Conservation (phyloP, 805 yeast genomes). For the Torulaspora maleeae region DNA sequence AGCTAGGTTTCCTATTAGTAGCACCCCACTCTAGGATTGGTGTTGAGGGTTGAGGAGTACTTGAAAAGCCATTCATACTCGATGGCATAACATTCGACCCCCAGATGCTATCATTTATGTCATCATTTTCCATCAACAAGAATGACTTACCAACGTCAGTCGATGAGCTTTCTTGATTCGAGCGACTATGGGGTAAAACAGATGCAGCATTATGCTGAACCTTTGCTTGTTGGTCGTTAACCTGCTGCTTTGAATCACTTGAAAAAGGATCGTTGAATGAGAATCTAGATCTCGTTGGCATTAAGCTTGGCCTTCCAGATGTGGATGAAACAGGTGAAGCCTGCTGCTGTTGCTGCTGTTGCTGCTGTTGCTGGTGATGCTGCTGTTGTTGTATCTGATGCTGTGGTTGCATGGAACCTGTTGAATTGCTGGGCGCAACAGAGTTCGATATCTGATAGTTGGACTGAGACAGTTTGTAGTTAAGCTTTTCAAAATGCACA, state of each 20-base stretch:
- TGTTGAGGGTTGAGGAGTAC: constrained; percentile 29
- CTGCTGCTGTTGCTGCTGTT: constrained; percentile 17
- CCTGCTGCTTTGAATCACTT: constrained; percentile 24
- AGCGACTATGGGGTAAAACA: constrained; percentile 10
- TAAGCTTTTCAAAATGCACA: constrained; percentile 21
- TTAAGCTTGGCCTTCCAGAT: constrained; percentile 51
- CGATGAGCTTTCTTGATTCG: constrained; percentile 18
- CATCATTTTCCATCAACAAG: constrained; percentile 39
- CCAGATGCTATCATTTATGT: constrained; percentile 36
- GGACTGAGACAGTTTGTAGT: constrained; percentile 15
- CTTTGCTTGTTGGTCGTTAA: constrained; percentile 15
- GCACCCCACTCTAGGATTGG: constrained; percentile 34
- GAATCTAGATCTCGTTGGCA: constrained; percentile 61
- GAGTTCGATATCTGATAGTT: constrained; percentile 13
- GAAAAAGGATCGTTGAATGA: constrained; percentile 62
- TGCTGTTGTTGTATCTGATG: constrained; percentile 3
- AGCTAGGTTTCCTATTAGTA: constrained; percentile 25
- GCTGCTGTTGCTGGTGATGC: constrained; percentile 8
- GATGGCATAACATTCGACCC: constrained; percentile 33
- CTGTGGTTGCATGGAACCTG: not conserved
- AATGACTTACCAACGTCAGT: constrained; percentile 41
- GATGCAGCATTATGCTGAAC: constrained; percentile 7
- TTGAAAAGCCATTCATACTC: constrained; percentile 29
- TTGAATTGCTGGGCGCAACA: constrained; percentile 8
- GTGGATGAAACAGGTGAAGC: constrained; percentile 28